These are phyloP conservation scores for Fomitopsis schrenkii DNA, from an alignment of 1,284 basidiomycete species.

Conservation along the genomic window DNA sequence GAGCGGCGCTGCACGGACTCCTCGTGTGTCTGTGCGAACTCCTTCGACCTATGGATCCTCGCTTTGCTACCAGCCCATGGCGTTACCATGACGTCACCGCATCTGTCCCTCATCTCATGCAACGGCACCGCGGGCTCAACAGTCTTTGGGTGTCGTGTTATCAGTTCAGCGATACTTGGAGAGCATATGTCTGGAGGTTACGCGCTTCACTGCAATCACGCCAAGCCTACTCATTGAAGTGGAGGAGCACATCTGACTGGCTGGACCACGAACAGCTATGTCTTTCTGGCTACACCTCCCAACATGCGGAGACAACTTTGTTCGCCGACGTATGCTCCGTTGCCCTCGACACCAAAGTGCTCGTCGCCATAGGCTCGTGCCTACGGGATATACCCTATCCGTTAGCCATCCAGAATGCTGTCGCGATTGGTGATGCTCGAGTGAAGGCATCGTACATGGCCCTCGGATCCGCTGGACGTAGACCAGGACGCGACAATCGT, in stretches of 20 bases:
- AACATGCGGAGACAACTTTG: background rate
- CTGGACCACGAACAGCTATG: background rate
- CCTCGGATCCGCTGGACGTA: background rate
- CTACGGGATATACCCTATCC: background rate
- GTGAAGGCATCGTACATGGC: background rate
- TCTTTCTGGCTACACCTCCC: background rate
- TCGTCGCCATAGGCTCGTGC: background rate
- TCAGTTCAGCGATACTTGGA: no score
- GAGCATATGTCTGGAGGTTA: no score
- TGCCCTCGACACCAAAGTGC: background rate
- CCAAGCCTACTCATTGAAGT: background rate
- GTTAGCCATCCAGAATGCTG: background rate
- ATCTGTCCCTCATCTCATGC: background rate
- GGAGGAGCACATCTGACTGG: background rate
- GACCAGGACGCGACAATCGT: background rate
- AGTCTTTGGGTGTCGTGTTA: background rate
- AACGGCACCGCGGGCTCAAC: background rate
- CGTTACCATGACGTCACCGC: background rate
- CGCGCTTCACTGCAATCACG: background rate
- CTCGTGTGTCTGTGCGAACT: background rate
- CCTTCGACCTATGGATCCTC: background rate
- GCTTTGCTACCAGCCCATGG: no score
- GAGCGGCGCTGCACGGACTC: background rate
- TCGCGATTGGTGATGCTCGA: background rate
- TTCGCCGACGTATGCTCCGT: background rate